A percentile compares a stretch with the other conserved stretches of the same genome.
Conservation (phyloP, 345 rosid genomes). For the Citrus cavaleriei region DNA sequence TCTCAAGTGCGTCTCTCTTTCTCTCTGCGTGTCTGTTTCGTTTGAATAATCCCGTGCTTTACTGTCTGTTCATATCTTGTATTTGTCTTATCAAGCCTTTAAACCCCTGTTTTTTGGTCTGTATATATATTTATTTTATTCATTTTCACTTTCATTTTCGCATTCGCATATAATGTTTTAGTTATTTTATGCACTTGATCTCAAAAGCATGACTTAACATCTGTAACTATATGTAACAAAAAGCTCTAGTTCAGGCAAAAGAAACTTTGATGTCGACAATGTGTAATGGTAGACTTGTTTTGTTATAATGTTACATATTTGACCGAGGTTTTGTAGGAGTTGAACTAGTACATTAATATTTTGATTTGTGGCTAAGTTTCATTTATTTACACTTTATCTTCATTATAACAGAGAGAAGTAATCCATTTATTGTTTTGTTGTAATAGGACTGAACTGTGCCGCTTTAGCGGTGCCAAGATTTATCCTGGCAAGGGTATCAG, state of each 20-base stretch:
- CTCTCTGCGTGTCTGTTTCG: background rate
- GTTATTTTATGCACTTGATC: background rate
- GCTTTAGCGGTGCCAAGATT: conserved; percentile 71
- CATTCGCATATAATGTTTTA: background rate
- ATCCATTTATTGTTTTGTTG: background rate
- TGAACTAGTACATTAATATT: background rate
- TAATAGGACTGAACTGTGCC: conserved; percentile 64
- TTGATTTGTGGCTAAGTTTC: background rate
- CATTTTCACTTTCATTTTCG: background rate
- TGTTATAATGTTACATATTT: background rate
- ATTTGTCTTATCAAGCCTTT: background rate
- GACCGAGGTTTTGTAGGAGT: background rate
- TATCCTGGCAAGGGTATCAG: conserved; percentile 73
- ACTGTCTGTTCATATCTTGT: no score
- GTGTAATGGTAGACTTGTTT: background rate
- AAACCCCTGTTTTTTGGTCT: background rate
- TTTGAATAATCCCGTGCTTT: background rate
- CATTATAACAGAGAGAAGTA: background rate
- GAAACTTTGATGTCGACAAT: background rate
- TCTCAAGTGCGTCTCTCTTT: conserved; percentile 34
- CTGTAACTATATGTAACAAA: background rate
- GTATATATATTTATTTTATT: background rate
- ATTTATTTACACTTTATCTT: background rate
- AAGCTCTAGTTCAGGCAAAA: background rate
- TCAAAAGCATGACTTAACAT: background rate